Percentiles rank a stretch among this genome's conserved stretches.
Conservation (phyloP, 2,329 filamentous ascomycete genomes). For the Cytospora piceicola region DNA sequence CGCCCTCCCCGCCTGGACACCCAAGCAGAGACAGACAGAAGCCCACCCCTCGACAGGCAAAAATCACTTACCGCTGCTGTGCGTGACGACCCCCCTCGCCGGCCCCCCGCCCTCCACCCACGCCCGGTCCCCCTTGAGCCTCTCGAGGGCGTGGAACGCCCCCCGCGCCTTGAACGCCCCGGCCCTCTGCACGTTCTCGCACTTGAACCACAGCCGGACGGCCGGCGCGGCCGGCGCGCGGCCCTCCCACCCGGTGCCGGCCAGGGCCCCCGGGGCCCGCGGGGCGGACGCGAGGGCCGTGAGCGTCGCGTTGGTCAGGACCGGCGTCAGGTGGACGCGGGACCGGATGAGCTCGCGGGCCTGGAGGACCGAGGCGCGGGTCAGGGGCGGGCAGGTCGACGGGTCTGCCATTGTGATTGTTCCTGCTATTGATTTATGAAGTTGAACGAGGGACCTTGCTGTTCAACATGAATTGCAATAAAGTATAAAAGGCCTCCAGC, state of each 20-base stretch:
- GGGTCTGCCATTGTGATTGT: conserved; percentile 60
- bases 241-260: conserved; percentile 60
- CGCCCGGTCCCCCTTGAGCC: conserved; percentile 66
- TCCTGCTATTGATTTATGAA: too few species aligned
- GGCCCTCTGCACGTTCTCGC: conserved; percentile 87
- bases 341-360: conserved; percentile 75
- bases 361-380: conserved; percentile 68
- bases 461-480: too few species aligned
- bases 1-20: too few species aligned
- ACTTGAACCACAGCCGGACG: conserved; percentile 88
- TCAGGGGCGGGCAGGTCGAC: conserved; percentile 65
- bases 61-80: conserved; percentile 81
- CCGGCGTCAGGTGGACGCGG: conserved; percentile 81
- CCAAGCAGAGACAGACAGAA: neutral
- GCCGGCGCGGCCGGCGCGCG: conserved; percentile 62
- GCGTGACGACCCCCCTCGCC: conserved; percentile 79
- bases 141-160: conserved; percentile 81
- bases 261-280: conserved; percentile 57
- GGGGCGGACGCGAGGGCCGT: conserved; percentile 74
- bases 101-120: conserved; percentile 63
- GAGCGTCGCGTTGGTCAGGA: conserved; percentile 79
- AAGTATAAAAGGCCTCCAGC: too few species aligned
- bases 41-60: too few species aligned
- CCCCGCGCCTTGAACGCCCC: conserved; percentile 93
- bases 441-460: too few species aligned